These are phyloP conservation scores for Myxozyma geophila DNA, from an alignment of 805 yeast species.

Conservation along the genomic window DNA sequence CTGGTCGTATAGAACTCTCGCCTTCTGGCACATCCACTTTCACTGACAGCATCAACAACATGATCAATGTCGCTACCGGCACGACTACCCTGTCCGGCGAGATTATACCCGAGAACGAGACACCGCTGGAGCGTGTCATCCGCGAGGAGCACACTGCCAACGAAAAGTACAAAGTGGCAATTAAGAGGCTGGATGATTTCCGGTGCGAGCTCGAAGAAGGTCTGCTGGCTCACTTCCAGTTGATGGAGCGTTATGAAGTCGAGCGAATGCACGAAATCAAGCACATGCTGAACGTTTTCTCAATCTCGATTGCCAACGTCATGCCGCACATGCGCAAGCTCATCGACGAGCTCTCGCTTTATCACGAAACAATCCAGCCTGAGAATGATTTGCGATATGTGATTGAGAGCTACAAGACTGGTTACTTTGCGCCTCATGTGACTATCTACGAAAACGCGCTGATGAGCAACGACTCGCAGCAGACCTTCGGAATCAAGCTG, in stretches of 20 bases:
- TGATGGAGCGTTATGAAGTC: conserved; percentile 80
- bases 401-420: conserved; percentile 71
- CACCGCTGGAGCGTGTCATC: conserved; percentile 56
- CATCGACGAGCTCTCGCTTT: conserved; percentile 63
- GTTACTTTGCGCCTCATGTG: conserved; percentile 73
- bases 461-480: conserved; percentile 61
- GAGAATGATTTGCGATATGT: conserved; percentile 66
- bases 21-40: not conserved
- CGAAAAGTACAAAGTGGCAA: conserved; percentile 56
- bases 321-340: conserved; percentile 61
- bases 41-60: conserved; percentile 23
- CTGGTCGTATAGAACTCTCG: conserved; percentile 41
- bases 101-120: conserved; percentile 50
- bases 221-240: conserved; percentile 69
- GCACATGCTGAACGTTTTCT: conserved; percentile 72
- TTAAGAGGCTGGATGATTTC: conserved; percentile 62
- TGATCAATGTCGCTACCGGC: conserved; percentile 39
- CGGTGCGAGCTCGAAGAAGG: conserved; percentile 76
- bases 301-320: conserved; percentile 66
- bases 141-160: conserved; percentile 66
- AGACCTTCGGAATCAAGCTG: conserved; percentile 79
- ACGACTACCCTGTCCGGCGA: conserved; percentile 1
- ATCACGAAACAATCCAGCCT: conserved; percentile 76
- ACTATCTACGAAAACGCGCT: conserved; percentile 79
- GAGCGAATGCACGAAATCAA: conserved; percentile 78